A percentile compares a stretch with the other conserved stretches of the same genome.
phyloP scores from a whole-genome alignment of 2,329 filamentous ascomycete species.

The Nannizziopsis arthrosporioides region DNA sequence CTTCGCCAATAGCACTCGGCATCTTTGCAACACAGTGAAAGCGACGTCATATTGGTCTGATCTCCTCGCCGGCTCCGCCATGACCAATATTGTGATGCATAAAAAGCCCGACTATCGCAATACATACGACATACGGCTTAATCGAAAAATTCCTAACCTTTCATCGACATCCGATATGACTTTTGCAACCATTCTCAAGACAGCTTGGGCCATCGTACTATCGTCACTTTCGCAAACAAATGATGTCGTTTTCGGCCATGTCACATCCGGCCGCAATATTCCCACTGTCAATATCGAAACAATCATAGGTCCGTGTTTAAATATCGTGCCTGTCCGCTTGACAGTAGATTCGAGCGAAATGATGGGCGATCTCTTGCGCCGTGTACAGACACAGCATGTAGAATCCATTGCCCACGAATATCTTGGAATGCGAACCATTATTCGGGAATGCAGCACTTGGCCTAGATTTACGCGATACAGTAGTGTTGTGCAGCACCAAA shows the following conservation, averaged over 20 bases:
- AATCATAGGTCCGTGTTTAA: neutral
- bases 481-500: constrained; percentile 31
- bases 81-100: neutral
- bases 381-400: constrained; percentile 42
- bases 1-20: neutral
- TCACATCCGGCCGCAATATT: neutral
- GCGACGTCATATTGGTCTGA: neutral
- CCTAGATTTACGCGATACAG: constrained; percentile 30
- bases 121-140: neutral
- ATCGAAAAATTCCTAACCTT: neutral
- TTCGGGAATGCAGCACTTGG: constrained; percentile 31
- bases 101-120: neutral
- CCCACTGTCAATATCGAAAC: neutral
- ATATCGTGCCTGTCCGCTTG: neutral
- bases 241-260: neutral
- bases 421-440: constrained; percentile 45
- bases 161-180: neutral
- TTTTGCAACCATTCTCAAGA: neutral
- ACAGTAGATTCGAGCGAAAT: neutral
- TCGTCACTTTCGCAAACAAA: neutral
- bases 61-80: neutral
- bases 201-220: neutral
- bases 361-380: neutral
- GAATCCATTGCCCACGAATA: constrained; percentile 44
- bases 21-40: neutral